These are phyloP conservation scores for Metarhizium guizhouense DNA, from an alignment of 2,329 filamentous ascomycete genomes.

Conservation along the genomic window DNA sequence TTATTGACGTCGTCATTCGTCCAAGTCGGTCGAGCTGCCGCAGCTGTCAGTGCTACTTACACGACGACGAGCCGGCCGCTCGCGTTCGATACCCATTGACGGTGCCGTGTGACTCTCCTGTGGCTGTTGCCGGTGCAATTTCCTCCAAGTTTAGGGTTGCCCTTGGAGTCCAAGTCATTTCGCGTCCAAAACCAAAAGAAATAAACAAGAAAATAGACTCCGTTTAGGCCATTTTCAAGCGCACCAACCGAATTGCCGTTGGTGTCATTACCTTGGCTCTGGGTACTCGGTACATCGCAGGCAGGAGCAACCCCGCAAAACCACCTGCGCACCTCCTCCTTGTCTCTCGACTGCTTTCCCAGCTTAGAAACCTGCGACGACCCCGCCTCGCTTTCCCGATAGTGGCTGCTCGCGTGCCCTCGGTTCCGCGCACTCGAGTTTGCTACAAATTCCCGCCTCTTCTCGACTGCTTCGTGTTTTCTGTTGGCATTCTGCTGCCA, in stretches of 20 bases:
- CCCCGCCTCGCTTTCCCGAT: conserved; percentile 2
- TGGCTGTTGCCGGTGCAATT: not conserved
- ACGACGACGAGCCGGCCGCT: not conserved
- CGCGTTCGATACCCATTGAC: not conserved
- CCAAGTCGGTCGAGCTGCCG: not conserved
- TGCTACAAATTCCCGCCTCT: not conserved
- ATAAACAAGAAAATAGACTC: not conserved
- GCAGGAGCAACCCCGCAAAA: conserved; percentile 2
- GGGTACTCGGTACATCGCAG: not conserved
- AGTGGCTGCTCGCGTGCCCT: conserved; percentile 3
- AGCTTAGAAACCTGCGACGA: not conserved
- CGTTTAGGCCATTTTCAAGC: not conserved
- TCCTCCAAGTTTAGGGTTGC: not conserved
- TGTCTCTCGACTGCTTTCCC: not conserved
- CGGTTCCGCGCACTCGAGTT: not conserved
- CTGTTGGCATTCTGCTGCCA: not conserved
- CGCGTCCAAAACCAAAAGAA: not conserved
- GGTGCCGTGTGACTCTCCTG: not conserved
- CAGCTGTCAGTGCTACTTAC: conserved; percentile 1
- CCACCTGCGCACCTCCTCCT: not conserved
- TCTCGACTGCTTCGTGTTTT: not conserved
- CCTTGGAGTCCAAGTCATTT: not conserved
- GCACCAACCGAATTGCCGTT: not conserved
- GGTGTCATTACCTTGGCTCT: not conserved
- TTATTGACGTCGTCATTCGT: not conserved